These are phyloP conservation scores for Purpureocillium lavendulum DNA, from an alignment of 2,329 filamentous ascomycete genomes.

Conservation along the genomic window DNA sequence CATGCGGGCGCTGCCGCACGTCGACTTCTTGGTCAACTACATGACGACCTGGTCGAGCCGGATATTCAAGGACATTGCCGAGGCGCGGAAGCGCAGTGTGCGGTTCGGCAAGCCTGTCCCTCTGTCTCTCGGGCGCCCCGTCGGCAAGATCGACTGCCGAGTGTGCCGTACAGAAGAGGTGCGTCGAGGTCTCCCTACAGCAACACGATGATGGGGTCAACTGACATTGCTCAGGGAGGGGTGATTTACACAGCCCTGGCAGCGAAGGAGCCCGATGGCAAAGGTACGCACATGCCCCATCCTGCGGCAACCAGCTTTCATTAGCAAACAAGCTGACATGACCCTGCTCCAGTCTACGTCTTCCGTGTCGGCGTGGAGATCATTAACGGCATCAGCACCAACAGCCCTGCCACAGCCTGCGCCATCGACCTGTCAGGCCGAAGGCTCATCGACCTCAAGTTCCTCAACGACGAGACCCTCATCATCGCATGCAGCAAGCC, in stretches of 20 bases:
- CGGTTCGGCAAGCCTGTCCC: constrained; percentile 51
- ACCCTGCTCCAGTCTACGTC: constrained; percentile 38
- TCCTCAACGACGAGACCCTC: constrained; percentile 53
- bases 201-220: background rate
- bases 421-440: constrained; percentile 31
- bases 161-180: constrained; percentile 37
- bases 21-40: constrained; percentile 56
- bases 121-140: constrained; percentile 33
- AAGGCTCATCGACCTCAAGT: constrained; percentile 55
- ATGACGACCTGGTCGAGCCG: constrained; percentile 48
- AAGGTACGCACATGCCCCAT: constrained; percentile 20
- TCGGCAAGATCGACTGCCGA: constrained; percentile 46
- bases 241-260: constrained; percentile 33
- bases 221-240: constrained; percentile 20
- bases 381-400: constrained; percentile 50
- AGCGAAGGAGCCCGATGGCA: constrained; percentile 24
- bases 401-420: constrained; percentile 27
- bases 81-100: constrained; percentile 60
- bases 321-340: no score
- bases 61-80: constrained; percentile 60
- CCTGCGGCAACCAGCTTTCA: no score
- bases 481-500: constrained; percentile 46
- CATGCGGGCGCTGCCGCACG: constrained; percentile 45
- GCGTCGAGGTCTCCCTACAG: constrained; percentile 8
- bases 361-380: constrained; percentile 45